Percentiles rank a stretch among this genome's conserved stretches.
Evolutionary conservation across 352 stramenopile genomes (phyloP).

Genomic region (Globisporangium echinulatum): DNA sequence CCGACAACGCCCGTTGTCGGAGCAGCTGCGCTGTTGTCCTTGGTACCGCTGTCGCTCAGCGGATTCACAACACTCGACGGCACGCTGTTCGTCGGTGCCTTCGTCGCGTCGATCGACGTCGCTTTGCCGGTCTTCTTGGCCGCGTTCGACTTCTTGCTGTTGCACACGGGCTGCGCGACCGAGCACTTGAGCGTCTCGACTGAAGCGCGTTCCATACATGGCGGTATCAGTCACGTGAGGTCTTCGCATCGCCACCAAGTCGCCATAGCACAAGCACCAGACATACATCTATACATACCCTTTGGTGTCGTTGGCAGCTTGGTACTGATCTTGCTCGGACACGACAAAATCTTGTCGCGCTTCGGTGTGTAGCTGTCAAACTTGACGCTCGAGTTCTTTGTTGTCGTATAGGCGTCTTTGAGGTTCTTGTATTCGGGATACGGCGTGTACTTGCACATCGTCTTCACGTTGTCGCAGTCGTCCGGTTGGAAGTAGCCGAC

Average conservation of each 20-base stretch:
- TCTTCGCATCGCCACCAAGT: not conserved
- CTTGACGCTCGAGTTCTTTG: constrained; percentile 30
- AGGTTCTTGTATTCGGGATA: constrained; percentile 49
- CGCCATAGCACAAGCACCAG: not conserved
- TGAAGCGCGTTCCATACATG: constrained; percentile 5
- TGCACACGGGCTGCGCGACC: constrained; percentile 44
- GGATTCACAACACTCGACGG: not conserved
- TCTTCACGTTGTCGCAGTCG: constrained; percentile 37
- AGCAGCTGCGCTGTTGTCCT: not conserved
- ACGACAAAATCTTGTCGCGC: constrained; percentile 20
- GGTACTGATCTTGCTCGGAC: constrained; percentile 18
- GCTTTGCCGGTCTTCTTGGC: constrained; percentile 28
- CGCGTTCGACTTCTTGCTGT: constrained; percentile 46
- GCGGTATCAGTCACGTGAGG: not conserved
- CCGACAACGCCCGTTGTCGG: not conserved
- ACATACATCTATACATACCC: constrained; percentile 11
- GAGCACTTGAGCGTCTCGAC: constrained; percentile 46
- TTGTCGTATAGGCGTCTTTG: constrained; percentile 47
- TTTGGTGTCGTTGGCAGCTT: constrained; percentile 27
- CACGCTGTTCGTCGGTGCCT: constrained; percentile 10
- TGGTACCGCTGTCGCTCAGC: not conserved
- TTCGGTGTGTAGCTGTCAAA: constrained; percentile 23
- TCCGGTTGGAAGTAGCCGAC: constrained; percentile 39
- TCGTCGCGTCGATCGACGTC: constrained; percentile 7
- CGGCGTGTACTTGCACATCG: constrained; percentile 30